Evolutionary conservation across 805 yeast species (phyloP).

Genomic region (Zygoascus tannicola): DNA sequence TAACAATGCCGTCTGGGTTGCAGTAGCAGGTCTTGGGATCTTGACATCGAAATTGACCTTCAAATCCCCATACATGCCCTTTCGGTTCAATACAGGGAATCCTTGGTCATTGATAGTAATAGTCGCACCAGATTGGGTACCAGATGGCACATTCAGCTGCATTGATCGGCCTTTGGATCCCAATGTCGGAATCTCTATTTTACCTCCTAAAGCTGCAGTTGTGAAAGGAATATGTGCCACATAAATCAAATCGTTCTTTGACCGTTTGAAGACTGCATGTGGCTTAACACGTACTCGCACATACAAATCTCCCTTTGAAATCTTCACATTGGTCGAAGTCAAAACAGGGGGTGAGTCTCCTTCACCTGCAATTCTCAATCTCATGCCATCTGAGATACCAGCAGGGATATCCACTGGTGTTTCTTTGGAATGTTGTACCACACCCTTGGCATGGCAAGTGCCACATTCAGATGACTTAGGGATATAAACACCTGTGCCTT

Average conservation of each 20-base stretch:
- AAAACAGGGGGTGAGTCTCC: slow-evolving; percentile 86
- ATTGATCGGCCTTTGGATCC: slow-evolving; percentile 41
- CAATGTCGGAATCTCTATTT: slow-evolving; percentile 80
- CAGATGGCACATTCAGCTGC: slow-evolving; percentile 72
- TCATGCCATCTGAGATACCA: slow-evolving; percentile 79
- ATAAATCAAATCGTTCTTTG: slow-evolving; percentile 56
- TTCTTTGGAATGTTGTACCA: slow-evolving; percentile 52
- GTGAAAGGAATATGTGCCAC: slow-evolving; percentile 75
- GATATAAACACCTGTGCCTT: slow-evolving; percentile 78
- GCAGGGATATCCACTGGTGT: slow-evolving; percentile 79
- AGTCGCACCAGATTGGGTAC: slow-evolving; percentile 67
- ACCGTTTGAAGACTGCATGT: slow-evolving; percentile 62
- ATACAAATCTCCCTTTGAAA: slow-evolving; percentile 78
- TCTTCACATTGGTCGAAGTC: slow-evolving; percentile 56
- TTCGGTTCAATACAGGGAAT: slow-evolving; percentile 53
- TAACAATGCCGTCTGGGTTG: slow-evolving; percentile 77
- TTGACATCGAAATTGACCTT: slow-evolving; percentile 63
- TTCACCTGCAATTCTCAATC: slow-evolving; percentile 73
- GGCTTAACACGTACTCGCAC: slow-evolving; percentile 70
- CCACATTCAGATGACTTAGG: slow-evolving; percentile 60
- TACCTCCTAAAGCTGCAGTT: slow-evolving; percentile 95
- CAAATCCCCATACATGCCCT: slow-evolving; percentile 67
- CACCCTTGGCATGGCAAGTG: slow-evolving; percentile 87
- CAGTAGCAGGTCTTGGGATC: slow-evolving; percentile 64
- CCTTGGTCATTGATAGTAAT: slow-evolving; percentile 81